Evolutionary conservation across 164 flowering plant species (phyloP), one percentile per base, ranked within the genome.

Genomic region (Vitis amurensis): DNA sequence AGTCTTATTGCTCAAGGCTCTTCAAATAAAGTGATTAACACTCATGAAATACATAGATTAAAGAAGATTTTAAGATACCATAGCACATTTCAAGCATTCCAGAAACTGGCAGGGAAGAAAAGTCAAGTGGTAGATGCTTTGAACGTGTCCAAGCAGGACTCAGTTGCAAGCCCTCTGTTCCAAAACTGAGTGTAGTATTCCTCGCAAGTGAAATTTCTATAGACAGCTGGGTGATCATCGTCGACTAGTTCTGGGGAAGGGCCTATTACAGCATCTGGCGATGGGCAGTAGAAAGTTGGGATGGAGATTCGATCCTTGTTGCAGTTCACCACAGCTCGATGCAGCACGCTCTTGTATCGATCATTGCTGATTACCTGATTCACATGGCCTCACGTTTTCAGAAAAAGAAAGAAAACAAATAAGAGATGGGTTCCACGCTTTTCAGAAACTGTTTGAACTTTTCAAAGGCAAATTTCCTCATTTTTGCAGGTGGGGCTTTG

Each of bases 301-400:
- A 89, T 71, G 0, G 91, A 89, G 30, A 89, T 80, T 29, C 93
- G 72, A 68, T 84, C 91, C 67, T 61, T 70, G 29, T 68, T 30
- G 59, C 70, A 27, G 76, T 89, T 86, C 68, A 87, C 93, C 11
- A 86, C 82, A 0, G 89, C 94, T 64, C 94, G 66, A 66, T 89
- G 90, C 2, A 85, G 78, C 62, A 81, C 89, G 30, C 91, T 89
- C 77, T 86, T 86, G 82, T 86, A 89, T 16, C 71, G 63, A 44
- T 79, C 90, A 52, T 89, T 89, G 78, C 91, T 87, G n/a, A 87
- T 48, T 0, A 81, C 93, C 89, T 88, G 74, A 62, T 44, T 23
- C 27, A 23, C 27, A 23, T 23, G 27, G 27, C 27, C 27, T 23
- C 27, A 23, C 27, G 27, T 23, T 23, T 23, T 23, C 27, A 23